A percentile compares a stretch with the other conserved stretches of the same genome.
These are phyloP conservation scores for Phytophthora cajani DNA, from an alignment of 352 stramenopile species.

Conservation along the genomic window DNA sequence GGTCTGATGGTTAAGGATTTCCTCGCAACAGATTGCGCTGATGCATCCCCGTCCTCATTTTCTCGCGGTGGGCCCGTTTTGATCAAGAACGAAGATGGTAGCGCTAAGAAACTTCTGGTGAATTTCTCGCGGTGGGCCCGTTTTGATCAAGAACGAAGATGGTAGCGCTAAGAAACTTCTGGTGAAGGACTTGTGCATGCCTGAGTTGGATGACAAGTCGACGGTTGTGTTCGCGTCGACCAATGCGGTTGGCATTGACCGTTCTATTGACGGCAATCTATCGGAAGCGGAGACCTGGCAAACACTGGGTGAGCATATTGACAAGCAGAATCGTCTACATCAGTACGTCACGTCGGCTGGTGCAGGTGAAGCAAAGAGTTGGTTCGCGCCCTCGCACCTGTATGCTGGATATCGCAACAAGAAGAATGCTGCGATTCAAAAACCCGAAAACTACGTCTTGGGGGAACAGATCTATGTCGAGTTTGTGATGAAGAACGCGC, in stretches of 20 bases:
- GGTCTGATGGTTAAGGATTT: constrained; percentile 84
- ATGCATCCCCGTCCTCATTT: constrained; percentile 20
- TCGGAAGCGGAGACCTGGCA: constrained; percentile 67
- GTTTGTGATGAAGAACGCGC: constrained; percentile 88
- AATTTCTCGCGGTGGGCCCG: constrained; percentile 33
- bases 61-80: constrained; percentile 32
- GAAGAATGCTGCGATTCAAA: constrained; percentile 43
- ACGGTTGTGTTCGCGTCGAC: constrained; percentile 82
- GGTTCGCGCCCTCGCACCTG: constrained; percentile 55
- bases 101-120: constrained; percentile 69
- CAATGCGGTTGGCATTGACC: constrained; percentile 76
- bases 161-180: constrained; percentile 64
- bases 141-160: constrained; percentile 39
- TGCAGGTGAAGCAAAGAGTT: constrained; percentile 42
- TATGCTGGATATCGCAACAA: constrained; percentile 72
- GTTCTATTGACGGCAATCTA: constrained; percentile 72
- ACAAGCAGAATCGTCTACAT: constrained; percentile 75
- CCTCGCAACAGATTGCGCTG: constrained; percentile 48
- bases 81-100: constrained; percentile 39
- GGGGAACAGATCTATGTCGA: constrained; percentile 87
- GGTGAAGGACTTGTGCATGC: constrained; percentile 78
- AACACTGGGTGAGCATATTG: constrained; percentile 55
- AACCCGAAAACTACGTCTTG: constrained; percentile 71
- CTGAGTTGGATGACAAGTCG: constrained; percentile 83
- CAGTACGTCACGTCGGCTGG: constrained; percentile 45